Evolutionary conservation across 352 stramenopile species (phyloP), one percentile per base, ranked within the genome.

Genomic region (Peronosclerospora sorghi): DNA sequence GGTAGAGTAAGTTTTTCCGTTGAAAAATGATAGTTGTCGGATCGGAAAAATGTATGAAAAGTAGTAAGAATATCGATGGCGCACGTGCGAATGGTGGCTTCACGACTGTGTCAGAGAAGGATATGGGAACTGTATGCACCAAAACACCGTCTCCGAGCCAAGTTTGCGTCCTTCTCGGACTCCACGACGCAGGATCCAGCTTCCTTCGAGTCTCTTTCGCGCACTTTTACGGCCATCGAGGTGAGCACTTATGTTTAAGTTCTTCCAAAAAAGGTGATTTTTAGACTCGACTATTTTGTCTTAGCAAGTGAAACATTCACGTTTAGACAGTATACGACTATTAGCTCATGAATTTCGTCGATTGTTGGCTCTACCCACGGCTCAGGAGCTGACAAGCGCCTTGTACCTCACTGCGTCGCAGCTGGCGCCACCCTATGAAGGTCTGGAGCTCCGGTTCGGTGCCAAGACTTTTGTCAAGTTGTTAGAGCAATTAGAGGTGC

Each of bases 371-470:
- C 48, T 56, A 7, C 52, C 62, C 24, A 71, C 58, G 3, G 39
- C 65, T 0, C 34, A 40, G 4, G 53, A 59, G 12, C 56, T 90
- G 19, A 46, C 67, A 2, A 65, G 67, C 21, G 78, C 73, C 19
- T 63, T 91, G 28, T 78, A 78, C 35, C 70, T 91, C 45, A 78
- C 74, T 6, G 63, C 73, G 12, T 78, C 73, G 13, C 63, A 91
- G 57, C 38, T 91, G 28, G 79, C 79, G 5, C 74, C 79, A 10
- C 53, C 76, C 0, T 68, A 89, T 35, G 60, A 82, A 37, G 76
- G 79, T 13, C 58, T 87, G 13, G 76, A 91, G 55, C 56, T 91
- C 12, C 76, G 72, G 7, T 86, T 91, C 32, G 68, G 65, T 9
- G 47, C 63, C 43, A 83, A 82, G 35, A 71, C 49, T 40, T 87